Evolutionary conservation across 169 alveolate species (phyloP).

Genomic region (Cryptosporidium parvum): DNA sequence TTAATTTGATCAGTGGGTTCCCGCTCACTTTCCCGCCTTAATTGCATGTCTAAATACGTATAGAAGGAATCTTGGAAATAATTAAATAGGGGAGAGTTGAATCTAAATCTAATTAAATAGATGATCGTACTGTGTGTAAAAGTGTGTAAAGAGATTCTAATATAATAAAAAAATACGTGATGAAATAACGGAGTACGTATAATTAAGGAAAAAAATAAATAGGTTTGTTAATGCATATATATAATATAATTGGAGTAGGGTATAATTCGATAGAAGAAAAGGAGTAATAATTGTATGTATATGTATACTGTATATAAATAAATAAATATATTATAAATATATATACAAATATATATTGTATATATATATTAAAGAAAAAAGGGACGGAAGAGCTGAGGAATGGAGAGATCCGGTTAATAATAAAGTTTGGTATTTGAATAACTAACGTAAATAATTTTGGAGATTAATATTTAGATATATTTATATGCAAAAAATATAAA

Average conservation of each 20-base stretch:
- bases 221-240: background rate
- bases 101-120: conserved; percentile 17
- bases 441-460: background rate
- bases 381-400: conserved; percentile 10
- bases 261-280: background rate
- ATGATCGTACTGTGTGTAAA: conserved; percentile 16
- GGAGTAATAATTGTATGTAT: background rate
- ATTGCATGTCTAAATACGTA: conserved; percentile 26
- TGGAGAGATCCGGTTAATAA: background rate
- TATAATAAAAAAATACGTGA: background rate
- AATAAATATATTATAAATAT: no score
- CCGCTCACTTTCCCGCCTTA: background rate
- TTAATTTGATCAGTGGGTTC: background rate
- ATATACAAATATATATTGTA: background rate
- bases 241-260: background rate
- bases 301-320: background rate
- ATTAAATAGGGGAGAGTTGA: conserved; percentile 1
- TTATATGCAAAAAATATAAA: background rate
- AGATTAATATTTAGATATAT: conserved; percentile 8
- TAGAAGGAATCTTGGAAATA: conserved; percentile 3
- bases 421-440: background rate
- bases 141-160: conserved; percentile 10
- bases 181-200: background rate
- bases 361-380: background rate
- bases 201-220: background rate